These are phyloP conservation scores for Pontederia crassipes DNA, from an alignment of 176 grass and related monocot genomes.

Conservation along the genomic window DNA sequence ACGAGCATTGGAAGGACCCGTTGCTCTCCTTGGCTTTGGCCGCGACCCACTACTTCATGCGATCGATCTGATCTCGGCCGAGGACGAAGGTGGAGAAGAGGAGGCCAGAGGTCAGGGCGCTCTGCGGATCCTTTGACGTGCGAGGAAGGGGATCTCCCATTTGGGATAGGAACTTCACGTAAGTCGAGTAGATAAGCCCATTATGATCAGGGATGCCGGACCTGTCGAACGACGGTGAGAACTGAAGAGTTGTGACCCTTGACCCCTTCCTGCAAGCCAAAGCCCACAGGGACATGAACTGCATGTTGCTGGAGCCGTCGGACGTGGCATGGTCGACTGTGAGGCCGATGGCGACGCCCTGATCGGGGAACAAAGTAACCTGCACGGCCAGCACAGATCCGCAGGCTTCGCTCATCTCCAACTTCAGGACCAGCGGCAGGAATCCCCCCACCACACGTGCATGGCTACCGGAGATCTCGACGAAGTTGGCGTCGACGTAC, in stretches of 20 bases:
- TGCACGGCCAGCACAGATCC: background rate
- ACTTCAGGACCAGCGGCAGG: background rate
- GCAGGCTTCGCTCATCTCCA: background rate
- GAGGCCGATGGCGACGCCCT: conserved; percentile 3
- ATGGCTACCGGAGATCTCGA: background rate
- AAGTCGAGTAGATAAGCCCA: background rate
- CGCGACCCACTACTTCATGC: background rate
- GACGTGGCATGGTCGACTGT: conserved; percentile 10
- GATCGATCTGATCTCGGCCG: background rate
- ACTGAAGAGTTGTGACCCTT: background rate
- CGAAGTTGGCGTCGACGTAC: background rate
- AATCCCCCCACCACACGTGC: background rate
- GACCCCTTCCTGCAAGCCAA: background rate
- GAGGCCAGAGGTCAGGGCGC: too few relatives aligned
- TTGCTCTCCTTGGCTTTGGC: background rate
- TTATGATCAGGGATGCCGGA: background rate
- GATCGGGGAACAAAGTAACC: conserved; percentile 5
- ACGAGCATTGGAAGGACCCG: conserved; percentile 29
- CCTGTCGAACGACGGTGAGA: background rate
- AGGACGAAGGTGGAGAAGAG: background rate
- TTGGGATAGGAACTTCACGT: background rate
- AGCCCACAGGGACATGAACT: conserved; percentile 13
- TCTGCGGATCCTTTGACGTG: too few relatives aligned
- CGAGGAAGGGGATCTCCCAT: too few relatives aligned
- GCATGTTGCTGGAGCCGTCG: conserved; percentile 16